phyloP scores from a whole-genome alignment of 116 monocot species.

The Zostera marina region DNA sequence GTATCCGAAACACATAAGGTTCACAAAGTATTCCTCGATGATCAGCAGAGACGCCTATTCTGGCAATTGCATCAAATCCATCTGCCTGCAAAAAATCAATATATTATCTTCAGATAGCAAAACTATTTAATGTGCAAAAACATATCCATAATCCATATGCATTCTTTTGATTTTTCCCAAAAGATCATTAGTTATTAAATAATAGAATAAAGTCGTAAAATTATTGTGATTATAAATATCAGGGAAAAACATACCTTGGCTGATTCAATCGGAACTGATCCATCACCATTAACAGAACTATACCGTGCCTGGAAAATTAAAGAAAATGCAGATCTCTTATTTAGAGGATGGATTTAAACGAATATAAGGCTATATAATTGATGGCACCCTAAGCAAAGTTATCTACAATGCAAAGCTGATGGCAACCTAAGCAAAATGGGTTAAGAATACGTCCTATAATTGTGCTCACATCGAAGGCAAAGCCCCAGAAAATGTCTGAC shows the following conservation, averaged over 20 bases:
- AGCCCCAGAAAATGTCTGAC: too few relatives aligned
- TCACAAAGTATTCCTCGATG: constrained; percentile 67
- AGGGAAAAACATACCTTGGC: constrained; percentile 42
- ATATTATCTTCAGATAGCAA: background rate
- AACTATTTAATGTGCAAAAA: too few relatives aligned
- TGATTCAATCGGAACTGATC: constrained; percentile 86
- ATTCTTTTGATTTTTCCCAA: background rate
- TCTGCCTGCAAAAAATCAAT: constrained; percentile 52
- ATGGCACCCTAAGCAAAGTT: too few relatives aligned
- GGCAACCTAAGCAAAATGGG: too few relatives aligned
- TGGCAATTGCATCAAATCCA: constrained; percentile 65
- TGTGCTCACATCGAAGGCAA: too few relatives aligned
- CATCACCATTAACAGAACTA: constrained; percentile 75
- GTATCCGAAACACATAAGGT: constrained; percentile 66
- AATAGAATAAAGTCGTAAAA: background rate
- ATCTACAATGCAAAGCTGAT: too few relatives aligned
- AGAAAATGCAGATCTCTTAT: background rate
- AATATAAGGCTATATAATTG: too few relatives aligned
- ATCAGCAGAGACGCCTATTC: constrained; percentile 73
- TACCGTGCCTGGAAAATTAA: constrained; percentile 32
- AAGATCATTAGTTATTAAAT: background rate
- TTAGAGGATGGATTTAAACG: background rate
- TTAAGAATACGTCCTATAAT: too few relatives aligned
- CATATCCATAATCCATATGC: too few relatives aligned
- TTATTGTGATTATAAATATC: background rate